Evolutionary conservation across 1,139 yeast species (phyloP), one percentile per base, ranked within the genome.

Genomic region (Suzukiozyma palmioleophila): DNA sequence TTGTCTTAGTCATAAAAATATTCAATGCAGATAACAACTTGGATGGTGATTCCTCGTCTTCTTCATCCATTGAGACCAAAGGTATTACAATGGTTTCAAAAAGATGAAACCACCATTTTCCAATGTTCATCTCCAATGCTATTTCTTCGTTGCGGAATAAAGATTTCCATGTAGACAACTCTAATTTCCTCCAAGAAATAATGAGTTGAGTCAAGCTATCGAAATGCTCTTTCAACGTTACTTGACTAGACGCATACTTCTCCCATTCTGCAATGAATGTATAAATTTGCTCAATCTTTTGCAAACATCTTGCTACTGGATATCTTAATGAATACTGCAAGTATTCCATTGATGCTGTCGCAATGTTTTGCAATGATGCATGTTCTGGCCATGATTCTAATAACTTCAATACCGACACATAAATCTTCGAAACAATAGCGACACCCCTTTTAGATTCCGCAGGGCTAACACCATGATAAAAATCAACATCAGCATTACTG

Each of bases 311-410:
- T 8, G 92, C 92, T 36, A 92, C 65, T 1, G 98, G 94, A 0
- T 85, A 77, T 28, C 71, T 67, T 3, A 80, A 69, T 0, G 95
- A 77, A 51, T 70, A 82, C 3, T 62, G 59, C 41, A 85, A 60
- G 47, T 84, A 78, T 55, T 90, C 97, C 13, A 72, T 64, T 45
- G 84, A 75, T n/a, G 84, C 79, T 43, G 81, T 66, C 25, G 67
- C 61, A 39, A 92, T 72, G 27, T 84, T 88, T 43, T 75, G 81
- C 38, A 94, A 63, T 0, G 95, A 88, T 0, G 95, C 94, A 66
- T 94, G 96, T 52, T 94, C 98, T 0, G 98, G 97, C 96, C 97
- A 92, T 54, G 81, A 79, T 16, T 63, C 64, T 12, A 84, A 59
- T 22, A 87, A 60, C n/a, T 65, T 66, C 12, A 59, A 51, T 3